A percentile compares a stretch with the other conserved stretches of the same genome.
phyloP scores from a whole-genome alignment of 257 asterid genomes.

The Nicotiana attenuata region DNA sequence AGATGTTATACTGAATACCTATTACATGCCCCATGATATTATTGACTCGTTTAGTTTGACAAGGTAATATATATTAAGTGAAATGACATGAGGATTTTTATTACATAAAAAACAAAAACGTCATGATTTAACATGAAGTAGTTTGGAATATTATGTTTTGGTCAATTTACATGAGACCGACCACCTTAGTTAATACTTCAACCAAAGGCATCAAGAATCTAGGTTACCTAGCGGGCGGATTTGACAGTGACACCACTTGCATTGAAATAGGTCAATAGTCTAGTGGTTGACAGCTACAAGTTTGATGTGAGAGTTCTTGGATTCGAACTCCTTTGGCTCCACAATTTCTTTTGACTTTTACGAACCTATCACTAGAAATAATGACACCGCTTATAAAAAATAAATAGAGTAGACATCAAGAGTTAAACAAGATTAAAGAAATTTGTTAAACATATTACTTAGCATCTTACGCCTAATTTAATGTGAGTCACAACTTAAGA shows the following conservation, averaged over 20 bases:
- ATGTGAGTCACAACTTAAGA: neutral
- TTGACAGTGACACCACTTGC: too few species aligned
- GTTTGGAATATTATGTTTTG: neutral
- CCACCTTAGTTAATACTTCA: too few species aligned
- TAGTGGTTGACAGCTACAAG: too few species aligned
- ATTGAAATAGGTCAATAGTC: too few species aligned
- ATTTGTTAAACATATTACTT: too few species aligned
- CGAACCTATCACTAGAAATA: too few species aligned
- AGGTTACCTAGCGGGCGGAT: neutral
- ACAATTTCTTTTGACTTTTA: too few species aligned
- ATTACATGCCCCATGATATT: neutral
- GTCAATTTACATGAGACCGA: neutral
- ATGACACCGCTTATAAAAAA: too few species aligned
- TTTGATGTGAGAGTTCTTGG: too few species aligned
- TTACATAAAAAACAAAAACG: neutral
- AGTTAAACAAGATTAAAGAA: too few species aligned
- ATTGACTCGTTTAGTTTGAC: neutral
- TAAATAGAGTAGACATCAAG: neutral
- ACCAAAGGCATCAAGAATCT: neutral
- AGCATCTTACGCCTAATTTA: neutral
- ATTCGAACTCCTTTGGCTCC: too few species aligned
- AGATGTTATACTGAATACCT: neutral
- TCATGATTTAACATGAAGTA: neutral
- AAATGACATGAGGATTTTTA: neutral
- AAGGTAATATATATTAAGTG: neutral